Conservation (phyloP, 164 flowering plant species). For the Vitis rupestris region DNA sequence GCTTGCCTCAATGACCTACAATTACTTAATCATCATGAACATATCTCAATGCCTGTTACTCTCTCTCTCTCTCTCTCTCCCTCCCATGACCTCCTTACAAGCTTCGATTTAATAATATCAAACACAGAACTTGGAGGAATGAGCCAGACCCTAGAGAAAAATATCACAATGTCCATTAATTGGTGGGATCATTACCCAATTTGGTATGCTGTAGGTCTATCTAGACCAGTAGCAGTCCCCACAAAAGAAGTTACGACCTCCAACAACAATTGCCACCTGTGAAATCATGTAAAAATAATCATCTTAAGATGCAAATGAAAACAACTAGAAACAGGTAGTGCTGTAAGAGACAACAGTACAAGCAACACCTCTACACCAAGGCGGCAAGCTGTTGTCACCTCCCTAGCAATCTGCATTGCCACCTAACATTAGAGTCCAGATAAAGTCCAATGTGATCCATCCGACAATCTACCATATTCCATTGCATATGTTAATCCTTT, state of each 20-base stretch:
- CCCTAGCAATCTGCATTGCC: constrained; percentile 71
- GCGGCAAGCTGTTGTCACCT: constrained; percentile 75
- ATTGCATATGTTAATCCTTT: too few species aligned
- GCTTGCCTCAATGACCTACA: too few species aligned
- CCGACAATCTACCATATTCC: too few species aligned
- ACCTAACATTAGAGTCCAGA: constrained; percentile 41
- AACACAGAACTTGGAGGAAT: background rate
- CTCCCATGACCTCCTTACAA: too few species aligned
- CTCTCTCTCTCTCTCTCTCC: too few species aligned
- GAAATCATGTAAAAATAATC: constrained; percentile 6
- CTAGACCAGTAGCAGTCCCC: constrained; percentile 81
- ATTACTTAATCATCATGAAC: too few species aligned
- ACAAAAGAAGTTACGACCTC: constrained; percentile 94
- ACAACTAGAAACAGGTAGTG: too few species aligned
- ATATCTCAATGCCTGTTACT: too few species aligned
- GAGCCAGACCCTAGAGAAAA: background rate
- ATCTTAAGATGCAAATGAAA: background rate
- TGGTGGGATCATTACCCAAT: constrained; percentile 55
- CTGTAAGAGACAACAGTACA: background rate
- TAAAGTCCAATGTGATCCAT: too few species aligned
- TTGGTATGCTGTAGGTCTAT: constrained; percentile 83
- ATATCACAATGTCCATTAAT: background rate
- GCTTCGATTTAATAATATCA: background rate
- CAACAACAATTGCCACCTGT: constrained; percentile 94
- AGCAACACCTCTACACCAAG: constrained; percentile 77